A percentile compares a stretch with the other conserved stretches of the same genome.
Conservation (phyloP, 2,329 filamentous ascomycete species). For the Monilinia fructigena region DNA sequence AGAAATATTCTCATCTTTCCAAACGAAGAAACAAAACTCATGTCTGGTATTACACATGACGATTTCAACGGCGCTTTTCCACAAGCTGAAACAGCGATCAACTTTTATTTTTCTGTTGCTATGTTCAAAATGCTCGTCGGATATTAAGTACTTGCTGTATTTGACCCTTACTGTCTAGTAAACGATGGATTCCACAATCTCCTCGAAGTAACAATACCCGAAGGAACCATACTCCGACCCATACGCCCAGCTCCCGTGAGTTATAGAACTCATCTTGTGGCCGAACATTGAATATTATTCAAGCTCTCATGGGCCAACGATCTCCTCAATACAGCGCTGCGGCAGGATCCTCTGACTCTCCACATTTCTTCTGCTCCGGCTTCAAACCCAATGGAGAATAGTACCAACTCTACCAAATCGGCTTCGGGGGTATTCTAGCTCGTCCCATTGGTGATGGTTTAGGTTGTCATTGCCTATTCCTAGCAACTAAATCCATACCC, state of each 20-base stretch:
- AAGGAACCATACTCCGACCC: constrained; percentile 13
- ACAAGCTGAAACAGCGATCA: constrained; percentile 16
- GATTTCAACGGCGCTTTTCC: constrained; percentile 13
- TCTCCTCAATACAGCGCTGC: constrained; percentile 12
- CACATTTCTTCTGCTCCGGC: constrained; percentile 13
- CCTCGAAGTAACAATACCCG: constrained; percentile 8
- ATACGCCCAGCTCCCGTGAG: not conserved
- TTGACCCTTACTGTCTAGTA: constrained; percentile 1
- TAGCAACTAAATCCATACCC: constrained; percentile 14
- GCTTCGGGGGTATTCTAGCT: constrained; percentile 13
- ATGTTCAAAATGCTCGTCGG: constrained; percentile 21
- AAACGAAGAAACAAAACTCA: too few relatives aligned
- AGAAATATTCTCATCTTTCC: too few relatives aligned
- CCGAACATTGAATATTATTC: constrained; percentile 4
- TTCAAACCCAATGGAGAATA: constrained; percentile 17
- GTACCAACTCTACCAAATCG: constrained; percentile 20
- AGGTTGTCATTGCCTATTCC: constrained; percentile 19
- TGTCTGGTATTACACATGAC: too few relatives aligned
- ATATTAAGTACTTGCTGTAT: constrained; percentile 8
- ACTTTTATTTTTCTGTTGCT: constrained; percentile 13
- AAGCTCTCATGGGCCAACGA: constrained; percentile 19
- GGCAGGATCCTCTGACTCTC: constrained; percentile 17
- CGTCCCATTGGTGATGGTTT: constrained; percentile 17
- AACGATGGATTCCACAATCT: constrained; percentile 14
- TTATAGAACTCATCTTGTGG: constrained; percentile 8